phyloP scores from a whole-genome alignment of 208 protist species.

The Tritrichomonas foetus region DNA sequence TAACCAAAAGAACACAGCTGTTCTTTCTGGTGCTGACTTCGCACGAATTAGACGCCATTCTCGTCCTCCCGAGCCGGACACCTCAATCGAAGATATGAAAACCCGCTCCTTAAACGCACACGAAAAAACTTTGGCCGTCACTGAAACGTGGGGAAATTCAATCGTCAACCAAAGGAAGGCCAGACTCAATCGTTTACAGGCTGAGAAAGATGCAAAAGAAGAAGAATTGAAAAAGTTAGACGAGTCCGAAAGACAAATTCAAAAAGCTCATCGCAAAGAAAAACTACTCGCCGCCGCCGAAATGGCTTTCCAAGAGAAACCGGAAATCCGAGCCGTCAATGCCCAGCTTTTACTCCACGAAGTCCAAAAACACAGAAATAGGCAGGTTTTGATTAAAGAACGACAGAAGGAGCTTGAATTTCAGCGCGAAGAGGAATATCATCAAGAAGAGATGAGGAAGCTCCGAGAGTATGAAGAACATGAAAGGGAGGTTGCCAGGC shows the following conservation, averaged over 20 bases:
- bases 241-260: background rate
- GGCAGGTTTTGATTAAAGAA: background rate
- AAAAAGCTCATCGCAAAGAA: background rate
- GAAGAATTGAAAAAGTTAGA: background rate
- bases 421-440: background rate
- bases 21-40: background rate
- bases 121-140: conserved; percentile 19
- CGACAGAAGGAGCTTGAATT: background rate
- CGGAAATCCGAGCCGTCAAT: background rate
- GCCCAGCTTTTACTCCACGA: background rate
- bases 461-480: background rate
- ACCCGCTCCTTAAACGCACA: background rate
- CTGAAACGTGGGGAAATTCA: background rate
- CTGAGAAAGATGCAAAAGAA: background rate
- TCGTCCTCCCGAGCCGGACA: background rate
- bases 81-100: background rate
- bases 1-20: background rate
- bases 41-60: background rate
- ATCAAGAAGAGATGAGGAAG: background rate
- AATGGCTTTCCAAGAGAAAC: conserved; percentile 15
- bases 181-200: background rate
- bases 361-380: background rate
- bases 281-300: background rate
- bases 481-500: background rate
- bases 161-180: background rate